Evolutionary conservation across 140 eudicot genomes (phyloP), one percentile per base, ranked within the genome.

Genomic region (Ambrosia hybrid): DNA sequence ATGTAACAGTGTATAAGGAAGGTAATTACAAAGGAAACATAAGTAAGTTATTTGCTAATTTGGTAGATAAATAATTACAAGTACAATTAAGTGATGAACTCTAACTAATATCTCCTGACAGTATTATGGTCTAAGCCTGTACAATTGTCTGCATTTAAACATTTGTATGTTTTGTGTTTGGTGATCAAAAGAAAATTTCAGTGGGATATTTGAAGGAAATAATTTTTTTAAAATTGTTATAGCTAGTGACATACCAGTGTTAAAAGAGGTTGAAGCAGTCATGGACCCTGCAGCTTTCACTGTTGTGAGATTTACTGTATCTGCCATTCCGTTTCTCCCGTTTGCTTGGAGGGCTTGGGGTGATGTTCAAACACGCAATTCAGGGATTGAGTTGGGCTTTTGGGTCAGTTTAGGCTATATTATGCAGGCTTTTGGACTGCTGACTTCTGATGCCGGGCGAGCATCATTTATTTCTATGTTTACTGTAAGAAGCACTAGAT

Each of bases 331-430:
- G 2, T 91, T 91, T 76, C 72, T 86, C 75, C 97, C 96, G 5
- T 89, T 91, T 73, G 87, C 83, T 63, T 73, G 85, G 61, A 79
- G 79, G 79, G 88, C 96, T 58, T 72, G 87, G 76, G 75, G 74
- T 17, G 89, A 91, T 63, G 62, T 73, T 78, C 73, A 73, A 66
- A 89, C 80, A 21, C 88, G 95, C 65, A 86, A 77, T 74, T 85
- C 97, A 6, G 97, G 97, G 69, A 76, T 85, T 17, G 96, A 89
- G 82, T 89, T 91, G 81, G 97, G 97, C 34, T 68, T 86, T 34
- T 91, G 97, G 97, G 88, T 86, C 80, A 89, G 97, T 82, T 81
- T 91, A 67, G 97, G 97, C 52, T 91, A 91, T 78, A 82, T 91
- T 36, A 66, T 78, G 73, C 96, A 91, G 71, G 96, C 97, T 64